phyloP scores from a whole-genome alignment of 2,329 filamentous ascomycete genomes.

The Colletotrichum sp. region DNA sequence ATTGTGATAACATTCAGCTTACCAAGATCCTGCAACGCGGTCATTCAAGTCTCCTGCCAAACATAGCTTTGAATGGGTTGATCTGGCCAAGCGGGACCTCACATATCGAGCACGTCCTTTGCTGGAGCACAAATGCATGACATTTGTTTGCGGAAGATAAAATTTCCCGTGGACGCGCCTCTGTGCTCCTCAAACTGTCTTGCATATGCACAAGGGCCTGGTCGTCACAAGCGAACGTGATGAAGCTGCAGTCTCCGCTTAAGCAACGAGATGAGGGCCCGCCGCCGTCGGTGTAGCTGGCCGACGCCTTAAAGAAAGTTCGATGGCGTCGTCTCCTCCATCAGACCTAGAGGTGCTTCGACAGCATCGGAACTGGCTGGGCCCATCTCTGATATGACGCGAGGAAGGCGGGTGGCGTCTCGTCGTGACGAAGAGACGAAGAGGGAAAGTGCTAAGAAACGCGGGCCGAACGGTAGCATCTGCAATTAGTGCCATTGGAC shows the following conservation, averaged over 20 bases:
- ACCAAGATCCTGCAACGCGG: not conserved
- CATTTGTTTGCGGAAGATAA: slow-evolving; percentile 1
- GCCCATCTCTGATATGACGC: not conserved
- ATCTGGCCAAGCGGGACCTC: not conserved
- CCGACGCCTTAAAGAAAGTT: not conserved
- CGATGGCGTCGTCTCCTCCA: not conserved
- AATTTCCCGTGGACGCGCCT: not conserved
- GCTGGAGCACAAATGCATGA: not conserved
- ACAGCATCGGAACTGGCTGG: not conserved
- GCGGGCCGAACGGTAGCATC: slow-evolving; percentile 3
- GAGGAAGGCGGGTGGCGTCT: slow-evolving; percentile 5
- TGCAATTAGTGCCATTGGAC: not conserved
- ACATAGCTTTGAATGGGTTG: not conserved
- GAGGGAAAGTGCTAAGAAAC: not conserved
- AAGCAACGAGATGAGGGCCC: not conserved
- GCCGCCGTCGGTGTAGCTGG: not conserved
- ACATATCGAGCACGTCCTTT: not conserved
- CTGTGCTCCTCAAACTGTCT: not conserved
- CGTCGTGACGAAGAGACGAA: not conserved
- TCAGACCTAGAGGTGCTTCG: not conserved
- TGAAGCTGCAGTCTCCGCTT: slow-evolving; percentile 9
- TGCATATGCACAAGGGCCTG: not conserved
- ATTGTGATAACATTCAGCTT: not conserved
- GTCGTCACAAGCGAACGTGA: slow-evolving; percentile 10
- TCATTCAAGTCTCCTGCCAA: not conserved